Conservation (phyloP, 768 basidiomycete species). For the Mycena capillaripes region DNA sequence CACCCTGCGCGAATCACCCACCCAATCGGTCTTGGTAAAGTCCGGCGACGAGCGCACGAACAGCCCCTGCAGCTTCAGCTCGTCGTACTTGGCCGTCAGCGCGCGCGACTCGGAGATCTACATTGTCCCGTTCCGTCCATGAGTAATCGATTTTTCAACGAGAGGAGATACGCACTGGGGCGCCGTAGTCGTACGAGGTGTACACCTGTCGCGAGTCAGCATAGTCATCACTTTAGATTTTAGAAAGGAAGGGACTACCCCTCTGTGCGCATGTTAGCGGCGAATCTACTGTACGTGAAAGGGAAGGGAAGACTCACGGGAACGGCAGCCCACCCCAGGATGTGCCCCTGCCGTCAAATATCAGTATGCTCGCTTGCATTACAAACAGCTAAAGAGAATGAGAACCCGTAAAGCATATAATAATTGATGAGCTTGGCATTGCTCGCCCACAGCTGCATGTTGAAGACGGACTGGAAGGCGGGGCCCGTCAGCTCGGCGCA, state of each 20-base stretch:
- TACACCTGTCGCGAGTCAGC: slow-evolving; percentile 23
- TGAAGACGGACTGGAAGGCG: slow-evolving; percentile 84
- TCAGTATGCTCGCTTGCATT: neutral
- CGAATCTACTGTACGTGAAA: neutral
- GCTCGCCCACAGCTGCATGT: slow-evolving; percentile 82
- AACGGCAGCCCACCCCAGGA: slow-evolving; percentile 89
- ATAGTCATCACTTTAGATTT: too few species aligned
- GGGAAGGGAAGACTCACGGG: slow-evolving; percentile 70
- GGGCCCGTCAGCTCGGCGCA: slow-evolving; percentile 79
- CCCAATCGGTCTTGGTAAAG: slow-evolving; percentile 84
- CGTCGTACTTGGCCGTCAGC: slow-evolving; percentile 77
- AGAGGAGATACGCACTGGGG: slow-evolving; percentile 54
- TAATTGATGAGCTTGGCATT: slow-evolving; percentile 88
- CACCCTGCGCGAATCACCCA: slow-evolving; percentile 69
- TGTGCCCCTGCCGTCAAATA: slow-evolving; percentile 70
- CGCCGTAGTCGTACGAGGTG: slow-evolving; percentile 85
- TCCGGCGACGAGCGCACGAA: slow-evolving; percentile 86
- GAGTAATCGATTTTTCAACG: neutral
- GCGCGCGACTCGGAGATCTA: slow-evolving; percentile 78
- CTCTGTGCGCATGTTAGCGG: neutral
- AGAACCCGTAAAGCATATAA: slow-evolving; percentile 88
- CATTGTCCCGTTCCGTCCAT: neutral
- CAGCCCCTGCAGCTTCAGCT: slow-evolving; percentile 82
- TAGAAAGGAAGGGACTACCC: neutral
- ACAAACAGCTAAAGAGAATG: neutral